Evolutionary conservation across 2,329 filamentous ascomycete genomes (phyloP), one percentile per base, ranked within the genome.

Genomic region (Penicillium aurantiogriseum): DNA sequence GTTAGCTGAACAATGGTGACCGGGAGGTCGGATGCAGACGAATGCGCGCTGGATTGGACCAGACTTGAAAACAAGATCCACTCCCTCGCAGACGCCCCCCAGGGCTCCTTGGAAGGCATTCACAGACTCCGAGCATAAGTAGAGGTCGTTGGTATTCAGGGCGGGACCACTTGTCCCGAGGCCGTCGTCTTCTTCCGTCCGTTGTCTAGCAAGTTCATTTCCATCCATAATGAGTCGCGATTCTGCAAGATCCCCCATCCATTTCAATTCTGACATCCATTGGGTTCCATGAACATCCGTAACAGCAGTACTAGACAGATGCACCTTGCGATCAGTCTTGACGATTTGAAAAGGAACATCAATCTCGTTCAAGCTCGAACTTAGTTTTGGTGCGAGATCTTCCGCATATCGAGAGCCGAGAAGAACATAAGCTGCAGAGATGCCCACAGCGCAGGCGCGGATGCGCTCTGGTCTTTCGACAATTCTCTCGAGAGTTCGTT

Each of bases 381-480:
- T 78, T 0, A 89, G 89, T 59, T 87, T 83, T 13, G 90, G 84
- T 6, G 90, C 83, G 71, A 88, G 79, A 27, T 89, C 91, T 31
- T 88, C 89, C 17, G 83, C 81, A 74, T 97, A 88, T 31, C 92
- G 83, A 53, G 87, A 89, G 19, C 92, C 93, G 6, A 97, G 82
- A n/a, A 91, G 86, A 39, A 97, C 90, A 72, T 97, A 97, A 0
- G 94, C 94, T 13, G 88, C 83, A 0, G 92, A 88, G 6, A 97
- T 81, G 3, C 94, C 94, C 49, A 97, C 72, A 0, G 93, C 85
- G 59, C 87, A 87, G 5, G 94, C 94, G 65, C 90, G 89, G 62
- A 99, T 87, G 58, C 94, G 83, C 77, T 99, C 94, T 0, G 94
- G 94, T 11, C 94, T 84, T 76, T 99, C 94, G 48, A 99, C 92